Conservation (phyloP, 495 filamentous ascomycete genomes). For the Penicillium malachiteum region DNA sequence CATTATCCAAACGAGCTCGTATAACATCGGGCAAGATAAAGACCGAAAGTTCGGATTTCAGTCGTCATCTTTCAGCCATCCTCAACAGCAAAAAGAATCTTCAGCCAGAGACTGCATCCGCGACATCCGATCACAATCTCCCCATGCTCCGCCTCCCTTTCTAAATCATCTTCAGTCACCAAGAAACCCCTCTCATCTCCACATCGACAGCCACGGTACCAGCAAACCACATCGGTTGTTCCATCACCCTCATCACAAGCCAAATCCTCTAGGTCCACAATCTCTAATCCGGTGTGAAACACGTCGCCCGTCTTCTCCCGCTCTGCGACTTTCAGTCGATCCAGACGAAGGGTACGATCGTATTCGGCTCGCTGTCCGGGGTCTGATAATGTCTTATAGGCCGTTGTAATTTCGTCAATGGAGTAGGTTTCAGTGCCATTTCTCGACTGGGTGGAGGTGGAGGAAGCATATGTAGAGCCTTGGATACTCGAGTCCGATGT, state of each 20-base stretch:
- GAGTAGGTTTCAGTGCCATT: constrained; percentile 35
- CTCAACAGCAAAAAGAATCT: constrained; percentile 46
- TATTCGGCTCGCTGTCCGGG: constrained; percentile 60
- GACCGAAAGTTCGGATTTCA: too few relatives aligned
- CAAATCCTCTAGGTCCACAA: constrained; percentile 82
- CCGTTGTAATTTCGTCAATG: constrained; percentile 77
- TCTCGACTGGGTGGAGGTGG: not conserved
- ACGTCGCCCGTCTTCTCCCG: constrained; percentile 25
- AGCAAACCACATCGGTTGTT: constrained; percentile 31
- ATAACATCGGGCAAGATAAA: too few relatives aligned
- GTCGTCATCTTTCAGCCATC: constrained; percentile 8
- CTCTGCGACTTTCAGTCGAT: constrained; percentile 23
- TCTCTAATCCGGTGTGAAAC: constrained; percentile 70
- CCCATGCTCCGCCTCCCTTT: constrained; percentile 58
- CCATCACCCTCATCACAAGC: constrained; percentile 47
- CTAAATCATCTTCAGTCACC: constrained; percentile 68
- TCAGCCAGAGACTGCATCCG: constrained; percentile 81
- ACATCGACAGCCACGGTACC: constrained; percentile 76
- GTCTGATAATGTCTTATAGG: constrained; percentile 69
- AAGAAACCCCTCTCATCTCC: constrained; percentile 72
- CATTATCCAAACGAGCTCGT: too few relatives aligned
- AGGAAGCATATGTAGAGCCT: not conserved
- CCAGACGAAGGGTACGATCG: constrained; percentile 54
- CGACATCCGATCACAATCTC: constrained; percentile 75
- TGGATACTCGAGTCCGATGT: constrained; percentile 10